phyloP scores from a whole-genome alignment of 1,284 basidiomycete species.

The Puccinia novopanici region DNA sequence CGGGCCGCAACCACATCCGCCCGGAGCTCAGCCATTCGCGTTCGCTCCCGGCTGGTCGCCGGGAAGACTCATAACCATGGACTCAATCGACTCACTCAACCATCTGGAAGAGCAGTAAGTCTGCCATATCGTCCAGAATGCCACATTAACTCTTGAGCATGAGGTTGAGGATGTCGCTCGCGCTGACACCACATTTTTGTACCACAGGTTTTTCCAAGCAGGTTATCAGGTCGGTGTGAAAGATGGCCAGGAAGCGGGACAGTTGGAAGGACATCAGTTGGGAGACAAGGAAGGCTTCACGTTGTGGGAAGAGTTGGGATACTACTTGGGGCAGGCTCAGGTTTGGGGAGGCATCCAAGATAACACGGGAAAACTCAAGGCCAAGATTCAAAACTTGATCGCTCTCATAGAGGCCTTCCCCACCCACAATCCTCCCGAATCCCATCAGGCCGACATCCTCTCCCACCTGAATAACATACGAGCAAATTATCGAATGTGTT shows the following conservation, averaged over 20 bases:
- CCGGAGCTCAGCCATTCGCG: no score
- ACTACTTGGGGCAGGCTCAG: conserved; percentile 35
- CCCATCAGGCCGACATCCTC: neutral
- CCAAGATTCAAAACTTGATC: conserved; percentile 22
- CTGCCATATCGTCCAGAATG: no score
- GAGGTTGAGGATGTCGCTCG: no score
- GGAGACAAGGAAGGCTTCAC: conserved; percentile 24
- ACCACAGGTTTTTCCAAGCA: conserved; percentile 14
- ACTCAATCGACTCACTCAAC: conserved; percentile 38
- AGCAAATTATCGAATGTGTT: conserved; percentile 30
- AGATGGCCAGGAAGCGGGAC: conserved; percentile 28
- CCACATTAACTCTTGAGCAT: no score
- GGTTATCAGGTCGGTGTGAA: conserved; percentile 28
- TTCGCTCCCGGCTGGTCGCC: no score
- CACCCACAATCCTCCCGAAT: conserved; percentile 25
- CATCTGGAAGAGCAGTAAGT: conserved; percentile 35
- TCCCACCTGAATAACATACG: conserved; percentile 26
- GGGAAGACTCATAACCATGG: neutral
- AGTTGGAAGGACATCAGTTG: conserved; percentile 25
- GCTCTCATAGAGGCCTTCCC: conserved; percentile 27
- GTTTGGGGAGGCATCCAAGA: conserved; percentile 10
- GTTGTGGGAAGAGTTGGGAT: conserved; percentile 33
- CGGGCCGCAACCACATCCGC: no score
- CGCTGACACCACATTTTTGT: neutral
- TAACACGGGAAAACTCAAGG: conserved; percentile 12